Base-by-base conservation (phyloP, 1,139 yeast species). In the Pichia sp. region DNA sequence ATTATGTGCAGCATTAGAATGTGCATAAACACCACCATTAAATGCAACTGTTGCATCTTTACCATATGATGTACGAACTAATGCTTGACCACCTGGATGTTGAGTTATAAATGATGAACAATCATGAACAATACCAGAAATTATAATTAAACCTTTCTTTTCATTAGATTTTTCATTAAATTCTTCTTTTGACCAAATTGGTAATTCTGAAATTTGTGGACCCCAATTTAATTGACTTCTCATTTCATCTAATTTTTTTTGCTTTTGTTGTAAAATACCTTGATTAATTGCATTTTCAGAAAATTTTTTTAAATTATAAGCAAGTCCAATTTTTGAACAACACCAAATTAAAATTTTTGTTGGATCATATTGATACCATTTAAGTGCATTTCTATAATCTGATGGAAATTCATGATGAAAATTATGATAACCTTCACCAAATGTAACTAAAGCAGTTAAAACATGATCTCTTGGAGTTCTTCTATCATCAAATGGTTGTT, bases 341-440 rank as follows among this genome's bases (percentile, higher is more conserved):
- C 69, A 44, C 75, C 80, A 88, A 66, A 92, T 90, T 54, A 80
- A 66, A 53, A 84, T 65, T 78, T 92, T 92, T 58, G 97, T 92
- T 58, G 98, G 98, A 69, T 92, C 98, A 70, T 85, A 92, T 78
- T 94, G 98, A 76, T 86, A 92, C 98, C 98, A 94, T 70, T 82
- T 86, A 66, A 92, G 79, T 44, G 98, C 98, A 66, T 92, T 92
- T 76, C 98, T 82, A 79, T 92, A 92, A 74, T 92, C 98, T 43
- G 95, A 81, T 59, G 98, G 98, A 80, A 90, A 92, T 75, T 94
- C 97, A 73, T 92, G 98, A 72, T 92, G 98, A 83, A 92, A 92
- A 75, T 92, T 92, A 72, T 92, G 98, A 79, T 92, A 90, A 53
- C 98, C 98, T 74, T 92, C 98, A 66, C 98, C 98, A 61, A 92